A percentile compares a stretch with the other conserved stretches of the same genome.
phyloP scores from a whole-genome alignment of 2,329 filamentous ascomycete species.

The Diplodia seriata region DNA sequence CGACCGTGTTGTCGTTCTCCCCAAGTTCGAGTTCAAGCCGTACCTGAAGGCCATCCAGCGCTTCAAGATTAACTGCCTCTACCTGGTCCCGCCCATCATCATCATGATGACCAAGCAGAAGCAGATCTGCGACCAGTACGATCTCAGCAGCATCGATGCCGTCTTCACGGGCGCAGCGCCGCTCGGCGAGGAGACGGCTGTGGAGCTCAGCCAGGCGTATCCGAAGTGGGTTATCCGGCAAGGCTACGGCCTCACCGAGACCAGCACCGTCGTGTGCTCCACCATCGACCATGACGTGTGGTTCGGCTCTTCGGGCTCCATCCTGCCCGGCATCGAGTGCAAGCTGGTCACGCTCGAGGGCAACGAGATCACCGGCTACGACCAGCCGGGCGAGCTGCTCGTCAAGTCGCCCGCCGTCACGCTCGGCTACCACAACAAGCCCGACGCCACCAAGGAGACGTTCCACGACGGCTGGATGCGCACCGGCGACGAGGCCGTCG shows the following conservation, averaged over 20 bases:
- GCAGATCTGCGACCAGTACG: conserved; percentile 67
- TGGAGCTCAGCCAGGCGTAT: conserved; percentile 66
- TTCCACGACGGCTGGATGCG: conserved; percentile 79
- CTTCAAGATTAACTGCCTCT: conserved; percentile 72
- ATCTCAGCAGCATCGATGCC: conserved; percentile 70
- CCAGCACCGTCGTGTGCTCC: conserved; percentile 70
- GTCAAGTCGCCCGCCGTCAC: conserved; percentile 79
- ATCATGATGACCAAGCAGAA: conserved; percentile 75
- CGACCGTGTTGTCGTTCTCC: conserved; percentile 74
- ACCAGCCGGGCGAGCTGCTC: conserved; percentile 80
- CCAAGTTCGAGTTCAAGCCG: conserved; percentile 74
- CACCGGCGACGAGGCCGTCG: conserved; percentile 83
- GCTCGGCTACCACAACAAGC: conserved; percentile 86
- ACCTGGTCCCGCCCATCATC: conserved; percentile 81
- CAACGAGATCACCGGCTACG: conserved; percentile 71
- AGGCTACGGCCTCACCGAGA: conserved; percentile 82
- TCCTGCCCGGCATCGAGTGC: conserved; percentile 69
- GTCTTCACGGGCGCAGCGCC: conserved; percentile 82
- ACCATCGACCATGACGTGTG: conserved; percentile 69
- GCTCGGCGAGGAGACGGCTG: conserved; percentile 73
- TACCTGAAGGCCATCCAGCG: conserved; percentile 70
- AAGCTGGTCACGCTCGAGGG: conserved; percentile 74
- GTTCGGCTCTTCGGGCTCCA: conserved; percentile 73
- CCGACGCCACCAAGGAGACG: conserved; percentile 80
- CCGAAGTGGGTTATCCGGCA: conserved; percentile 72